phyloP scores from a whole-genome alignment of 2,329 filamentous ascomycete species.

The Colletotrichum limetticola region DNA sequence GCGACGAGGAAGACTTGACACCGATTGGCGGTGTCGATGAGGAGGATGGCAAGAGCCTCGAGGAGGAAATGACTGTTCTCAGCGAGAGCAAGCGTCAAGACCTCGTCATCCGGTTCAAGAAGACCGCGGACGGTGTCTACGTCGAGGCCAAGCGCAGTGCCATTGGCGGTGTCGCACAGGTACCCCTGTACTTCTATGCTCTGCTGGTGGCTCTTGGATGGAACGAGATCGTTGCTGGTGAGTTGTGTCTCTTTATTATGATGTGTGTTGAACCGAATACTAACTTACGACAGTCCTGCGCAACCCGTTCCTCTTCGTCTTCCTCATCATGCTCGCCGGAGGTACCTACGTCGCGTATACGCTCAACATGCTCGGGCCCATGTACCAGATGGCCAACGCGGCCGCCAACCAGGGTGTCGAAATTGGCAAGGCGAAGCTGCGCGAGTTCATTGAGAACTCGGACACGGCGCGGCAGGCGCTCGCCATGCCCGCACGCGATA shows the following conservation, averaged over 20 bases:
- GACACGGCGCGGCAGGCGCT: conserved; percentile 87
- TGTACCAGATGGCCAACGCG: conserved; percentile 93
- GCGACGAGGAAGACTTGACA: conserved; percentile 88
- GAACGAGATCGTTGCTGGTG: conserved; percentile 97
- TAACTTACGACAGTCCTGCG: conserved; percentile 75
- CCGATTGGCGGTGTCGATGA: conserved; percentile 96
- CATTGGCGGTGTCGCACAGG: conserved; percentile 92
- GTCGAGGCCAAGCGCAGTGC: conserved; percentile 98
- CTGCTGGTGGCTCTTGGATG: conserved; percentile 92
- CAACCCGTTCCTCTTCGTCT: conserved; percentile 92
- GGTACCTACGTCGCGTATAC: conserved; percentile 91
- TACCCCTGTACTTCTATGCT: conserved; percentile 94
- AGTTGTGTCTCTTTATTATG: conserved; percentile 46
- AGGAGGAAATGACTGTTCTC: conserved; percentile 97
- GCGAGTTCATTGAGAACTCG: conserved; percentile 89
- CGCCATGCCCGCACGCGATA: conserved; percentile 70
- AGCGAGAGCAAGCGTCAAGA: conserved; percentile 91
- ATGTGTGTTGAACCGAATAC: background rate
- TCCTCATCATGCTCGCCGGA: conserved; percentile 80
- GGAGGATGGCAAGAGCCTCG: conserved; percentile 91
- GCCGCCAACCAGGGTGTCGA: conserved; percentile 87
- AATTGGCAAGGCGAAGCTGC: conserved; percentile 89
- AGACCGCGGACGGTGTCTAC: conserved; percentile 96
- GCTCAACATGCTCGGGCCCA: conserved; percentile 94
- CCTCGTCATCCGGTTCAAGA: conserved; percentile 94